Evolutionary conservation across 495 filamentous ascomycete genomes (phyloP).

Genomic region (Staphylotrichum longicolle): DNA sequence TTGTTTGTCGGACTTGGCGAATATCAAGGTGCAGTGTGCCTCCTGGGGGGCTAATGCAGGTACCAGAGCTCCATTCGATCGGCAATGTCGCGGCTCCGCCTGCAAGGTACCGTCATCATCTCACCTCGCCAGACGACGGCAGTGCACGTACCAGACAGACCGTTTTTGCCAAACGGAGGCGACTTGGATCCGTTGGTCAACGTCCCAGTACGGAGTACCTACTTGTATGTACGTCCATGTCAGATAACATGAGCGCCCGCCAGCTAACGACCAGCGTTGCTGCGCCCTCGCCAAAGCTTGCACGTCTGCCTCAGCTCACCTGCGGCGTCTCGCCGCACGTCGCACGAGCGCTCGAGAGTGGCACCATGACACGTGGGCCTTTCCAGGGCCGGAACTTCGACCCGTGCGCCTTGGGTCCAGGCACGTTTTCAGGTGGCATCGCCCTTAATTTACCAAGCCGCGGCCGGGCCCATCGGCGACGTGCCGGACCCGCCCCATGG

Average conservation of each 20-base stretch:
- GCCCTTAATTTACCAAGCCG: conserved; percentile 13
- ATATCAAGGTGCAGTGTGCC: neutral
- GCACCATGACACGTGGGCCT: conserved; percentile 18
- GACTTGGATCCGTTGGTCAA: no score
- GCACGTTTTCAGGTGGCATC: conserved; percentile 19
- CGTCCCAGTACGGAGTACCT: neutral
- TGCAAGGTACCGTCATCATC: conserved; percentile 12
- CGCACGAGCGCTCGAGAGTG: conserved; percentile 8
- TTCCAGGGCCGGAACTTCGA: conserved; percentile 9
- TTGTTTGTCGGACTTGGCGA: neutral
- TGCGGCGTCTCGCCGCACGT: neutral
- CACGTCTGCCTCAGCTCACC: conserved; percentile 11
- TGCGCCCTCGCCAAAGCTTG: neutral
- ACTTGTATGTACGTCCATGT: no score
- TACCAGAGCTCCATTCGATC: conserved; percentile 1
- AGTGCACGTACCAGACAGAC: neutral
- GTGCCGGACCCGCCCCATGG: neutral
- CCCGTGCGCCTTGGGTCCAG: conserved; percentile 1
- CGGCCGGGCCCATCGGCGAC: neutral
- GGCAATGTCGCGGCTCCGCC: conserved; percentile 16
- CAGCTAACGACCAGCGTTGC: neutral
- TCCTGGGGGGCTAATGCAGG: conserved; percentile 22
- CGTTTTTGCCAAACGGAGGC: conserved; percentile 6
- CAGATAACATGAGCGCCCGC: no score
- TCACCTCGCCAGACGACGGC: neutral